Evolutionary conservation across 2,329 filamentous ascomycete genomes (phyloP), one percentile per base, ranked within the genome.

Genomic region (Scortechinia acanthostroma): DNA sequence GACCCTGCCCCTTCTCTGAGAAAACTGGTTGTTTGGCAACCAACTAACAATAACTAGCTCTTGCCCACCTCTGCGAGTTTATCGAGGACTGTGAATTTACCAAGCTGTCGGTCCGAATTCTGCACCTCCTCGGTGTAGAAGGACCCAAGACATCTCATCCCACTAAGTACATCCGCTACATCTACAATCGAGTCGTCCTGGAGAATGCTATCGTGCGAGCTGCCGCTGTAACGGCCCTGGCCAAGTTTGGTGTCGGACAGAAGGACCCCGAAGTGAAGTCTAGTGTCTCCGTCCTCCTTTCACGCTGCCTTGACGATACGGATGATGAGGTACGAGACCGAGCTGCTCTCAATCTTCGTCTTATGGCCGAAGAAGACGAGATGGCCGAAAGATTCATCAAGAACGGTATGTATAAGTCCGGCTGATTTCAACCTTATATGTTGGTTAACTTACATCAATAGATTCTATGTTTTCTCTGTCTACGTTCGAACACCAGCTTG

Each of bases 71-170:
- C 19, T 97, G 93, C 70, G 93, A 98, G 62, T 98, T 98, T 61
- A 98, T 98, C 52, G 93, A 98, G 66, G 93, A 98, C 63, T 98
- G 93, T 70, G 93, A 98, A 62, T 98, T 97, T 65, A 96, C 93
- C 21, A 98, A 98, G 70, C 76, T 98, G 50, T 91, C 93, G 22
- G 91, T 98, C 42, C 85, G 93, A 48, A 94, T 98, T 55, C 71
- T 98, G 46, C 91, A 98, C 65, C 78, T 98, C 17, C 83, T 98
- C 37, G 93, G 93, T 56, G 76, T 91, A 21, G 93, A 98, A 69
- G 93, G 93, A 1, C 93, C 93, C 51, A 95, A 93, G 70, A 96
- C 91, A 2, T 83, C 88, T 15, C 88, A 96, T 56, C 93, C 93
- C 0, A 97, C 93, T 46, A 97, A 98, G 74, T 98, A 96, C 64